Conservation (phyloP, 1,139 yeast genomes). For the Debaryomycetaceae sp. region DNA sequence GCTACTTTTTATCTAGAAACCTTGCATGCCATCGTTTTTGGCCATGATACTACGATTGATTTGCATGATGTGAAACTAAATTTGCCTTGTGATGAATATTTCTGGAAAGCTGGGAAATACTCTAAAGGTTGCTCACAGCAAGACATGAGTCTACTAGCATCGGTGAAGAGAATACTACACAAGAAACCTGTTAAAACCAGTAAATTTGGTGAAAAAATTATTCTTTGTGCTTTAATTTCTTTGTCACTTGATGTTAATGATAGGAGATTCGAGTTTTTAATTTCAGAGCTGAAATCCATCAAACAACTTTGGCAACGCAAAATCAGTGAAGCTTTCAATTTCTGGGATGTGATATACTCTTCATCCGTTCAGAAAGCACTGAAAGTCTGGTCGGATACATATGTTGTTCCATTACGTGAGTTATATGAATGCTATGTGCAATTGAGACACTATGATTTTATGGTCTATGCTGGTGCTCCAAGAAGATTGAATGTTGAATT, state of each 20-base stretch:
- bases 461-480: slow-evolving; percentile 69
- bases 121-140: too few species aligned
- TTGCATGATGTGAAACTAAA: slow-evolving; percentile 17
- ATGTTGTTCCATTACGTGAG: too few species aligned
- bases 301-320: too few species aligned
- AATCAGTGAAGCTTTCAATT: too few species aligned
- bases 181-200: slow-evolving; percentile 45
- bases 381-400: too few species aligned
- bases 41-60: slow-evolving; percentile 14
- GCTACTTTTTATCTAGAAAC: slow-evolving; percentile 19
- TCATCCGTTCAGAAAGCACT: too few species aligned
- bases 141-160: too few species aligned
- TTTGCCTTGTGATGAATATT: slow-evolving; percentile 20
- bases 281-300: slow-evolving; percentile 55
- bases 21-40: slow-evolving; percentile 19
- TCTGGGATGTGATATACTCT: too few species aligned
- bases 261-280: slow-evolving; percentile 41
- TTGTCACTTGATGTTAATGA: slow-evolving; percentile 57
- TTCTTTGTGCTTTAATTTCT: slow-evolving; percentile 62
- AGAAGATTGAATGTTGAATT: slow-evolving; percentile 67
- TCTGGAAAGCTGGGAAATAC: too few species aligned
- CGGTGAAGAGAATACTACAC: slow-evolving; percentile 50
- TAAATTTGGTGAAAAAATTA: slow-evolving; percentile 55
- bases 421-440: too few species aligned
- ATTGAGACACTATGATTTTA: slow-evolving; percentile 63